These are phyloP conservation scores for Aspergillus nidulans DNA, from an alignment of 495 filamentous ascomycete species.

Conservation along the genomic window DNA sequence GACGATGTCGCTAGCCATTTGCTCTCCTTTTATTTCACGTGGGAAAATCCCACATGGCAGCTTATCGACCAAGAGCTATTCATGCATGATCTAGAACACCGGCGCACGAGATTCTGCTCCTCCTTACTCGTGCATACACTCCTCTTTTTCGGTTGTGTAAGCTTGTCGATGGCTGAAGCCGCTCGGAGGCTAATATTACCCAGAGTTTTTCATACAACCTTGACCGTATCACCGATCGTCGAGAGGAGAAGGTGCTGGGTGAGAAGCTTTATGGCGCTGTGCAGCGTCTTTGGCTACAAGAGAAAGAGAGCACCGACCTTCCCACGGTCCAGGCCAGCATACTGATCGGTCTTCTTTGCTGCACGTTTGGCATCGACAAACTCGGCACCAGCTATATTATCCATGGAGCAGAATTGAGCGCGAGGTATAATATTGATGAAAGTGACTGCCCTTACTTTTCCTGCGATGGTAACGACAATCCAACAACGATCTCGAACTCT, in stretches of 20 bases:
- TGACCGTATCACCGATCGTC: conserved; percentile 21
- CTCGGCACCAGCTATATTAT: conserved; percentile 24
- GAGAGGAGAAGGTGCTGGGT: conserved; percentile 22
- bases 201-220: conserved; percentile 26
- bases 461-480: background rate
- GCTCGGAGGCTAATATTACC: conserved; percentile 4
- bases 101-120: conserved; percentile 15
- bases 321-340: conserved; percentile 25
- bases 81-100: conserved; percentile 20
- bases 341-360: conserved; percentile 23
- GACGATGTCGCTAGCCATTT: conserved; percentile 24
- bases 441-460: conserved; percentile 5
- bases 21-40: conserved; percentile 26
- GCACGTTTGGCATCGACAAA: conserved; percentile 26
- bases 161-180: background rate
- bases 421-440: conserved; percentile 8
- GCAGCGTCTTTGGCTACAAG: conserved; percentile 20
- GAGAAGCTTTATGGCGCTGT: conserved; percentile 22
- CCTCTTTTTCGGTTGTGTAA: conserved; percentile 25
- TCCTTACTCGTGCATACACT: conserved; percentile 19
- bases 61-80: conserved; percentile 22
- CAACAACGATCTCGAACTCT: background rate
- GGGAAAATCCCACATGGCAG: conserved; percentile 30
- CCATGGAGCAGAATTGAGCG: conserved; percentile 17
- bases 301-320: conserved; percentile 9